A percentile compares a stretch with the other conserved stretches of the same genome.
phyloP scores from a whole-genome alignment of 257 asterid genomes.

The Paraleonurus japonicus region DNA sequence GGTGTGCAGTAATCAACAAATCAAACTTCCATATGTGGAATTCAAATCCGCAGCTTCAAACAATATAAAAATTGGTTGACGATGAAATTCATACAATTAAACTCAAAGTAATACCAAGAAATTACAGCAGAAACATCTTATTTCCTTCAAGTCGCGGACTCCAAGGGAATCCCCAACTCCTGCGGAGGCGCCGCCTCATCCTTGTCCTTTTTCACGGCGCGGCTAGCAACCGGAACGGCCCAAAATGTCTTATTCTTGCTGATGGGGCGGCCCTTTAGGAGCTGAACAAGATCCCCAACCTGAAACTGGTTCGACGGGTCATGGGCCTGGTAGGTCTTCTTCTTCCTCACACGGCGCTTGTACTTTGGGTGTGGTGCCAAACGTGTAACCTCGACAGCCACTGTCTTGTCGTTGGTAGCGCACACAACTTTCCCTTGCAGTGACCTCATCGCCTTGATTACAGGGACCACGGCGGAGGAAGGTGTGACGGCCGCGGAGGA shows the following conservation, averaged over 20 bases:
- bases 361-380: constrained; percentile 95
- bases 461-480: constrained; percentile 36
- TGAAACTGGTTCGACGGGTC: constrained; percentile 81
- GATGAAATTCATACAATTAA: not conserved
- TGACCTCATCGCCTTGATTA: constrained; percentile 67
- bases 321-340: constrained; percentile 97
- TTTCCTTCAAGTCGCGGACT: constrained; percentile 35
- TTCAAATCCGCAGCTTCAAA: not conserved
- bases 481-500: constrained; percentile 28
- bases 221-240: constrained; percentile 54
- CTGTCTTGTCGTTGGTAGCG: constrained; percentile 80
- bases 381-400: constrained; percentile 82
- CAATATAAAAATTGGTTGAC: not conserved
- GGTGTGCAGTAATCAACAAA: not conserved
- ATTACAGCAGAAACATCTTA: not conserved
- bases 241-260: constrained; percentile 77
- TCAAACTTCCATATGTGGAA: not conserved
- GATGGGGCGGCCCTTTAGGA: constrained; percentile 70
- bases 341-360: constrained; percentile 82
- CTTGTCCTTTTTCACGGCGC: constrained; percentile 33
- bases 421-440: constrained; percentile 79
- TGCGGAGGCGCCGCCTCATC: constrained; percentile 26
- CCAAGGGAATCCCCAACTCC: constrained; percentile 53
- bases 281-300: constrained; percentile 83
- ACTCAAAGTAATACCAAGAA: not conserved